Conservation (phyloP, 805 yeast species). For the Schizosaccharomyces japonicus region DNA sequence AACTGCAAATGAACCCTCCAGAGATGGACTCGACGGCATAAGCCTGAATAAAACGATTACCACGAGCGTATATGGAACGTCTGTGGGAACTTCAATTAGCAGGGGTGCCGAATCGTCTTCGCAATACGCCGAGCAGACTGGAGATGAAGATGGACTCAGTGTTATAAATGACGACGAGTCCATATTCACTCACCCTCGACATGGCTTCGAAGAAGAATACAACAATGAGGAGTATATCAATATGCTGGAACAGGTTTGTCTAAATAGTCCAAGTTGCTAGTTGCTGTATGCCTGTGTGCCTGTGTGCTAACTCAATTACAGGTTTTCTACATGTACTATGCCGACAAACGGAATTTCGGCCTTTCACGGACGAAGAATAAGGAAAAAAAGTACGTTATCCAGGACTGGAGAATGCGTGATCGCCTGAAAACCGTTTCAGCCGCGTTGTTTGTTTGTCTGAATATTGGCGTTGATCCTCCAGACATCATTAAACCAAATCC, state of each 20-base stretch:
- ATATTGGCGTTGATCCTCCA: slow-evolving; percentile 92
- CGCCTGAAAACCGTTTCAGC: slow-evolving; percentile 85
- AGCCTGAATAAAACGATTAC: too few relatives aligned
- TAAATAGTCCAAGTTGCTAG: neutral
- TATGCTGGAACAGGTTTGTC: slow-evolving; percentile 22
- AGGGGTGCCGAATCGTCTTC: too few relatives aligned
- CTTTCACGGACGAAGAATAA: slow-evolving; percentile 57
- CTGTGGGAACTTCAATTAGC: too few relatives aligned
- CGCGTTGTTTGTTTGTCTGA: slow-evolving; percentile 70
- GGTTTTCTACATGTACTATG: slow-evolving; percentile 62
- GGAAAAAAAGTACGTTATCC: slow-evolving; percentile 29
- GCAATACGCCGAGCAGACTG: too few relatives aligned
- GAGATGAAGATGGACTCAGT: too few relatives aligned
- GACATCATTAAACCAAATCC: slow-evolving; percentile 83
- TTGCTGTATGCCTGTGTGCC: too few relatives aligned
- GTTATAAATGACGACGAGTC: neutral
- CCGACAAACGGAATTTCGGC: slow-evolving; percentile 62
- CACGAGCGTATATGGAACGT: too few relatives aligned
- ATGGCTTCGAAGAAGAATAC: slow-evolving; percentile 36
- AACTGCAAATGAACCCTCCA: too few relatives aligned
- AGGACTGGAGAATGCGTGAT: slow-evolving; percentile 85
- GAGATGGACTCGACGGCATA: too few relatives aligned
- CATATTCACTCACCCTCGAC: slow-evolving; percentile 17
- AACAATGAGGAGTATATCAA: slow-evolving; percentile 27
- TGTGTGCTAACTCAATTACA: slow-evolving; percentile 12